A percentile compares a stretch with the other conserved stretches of the same genome.
phyloP scores from a whole-genome alignment of 495 filamentous ascomycete species.

The Aspergillus asperescens region DNA sequence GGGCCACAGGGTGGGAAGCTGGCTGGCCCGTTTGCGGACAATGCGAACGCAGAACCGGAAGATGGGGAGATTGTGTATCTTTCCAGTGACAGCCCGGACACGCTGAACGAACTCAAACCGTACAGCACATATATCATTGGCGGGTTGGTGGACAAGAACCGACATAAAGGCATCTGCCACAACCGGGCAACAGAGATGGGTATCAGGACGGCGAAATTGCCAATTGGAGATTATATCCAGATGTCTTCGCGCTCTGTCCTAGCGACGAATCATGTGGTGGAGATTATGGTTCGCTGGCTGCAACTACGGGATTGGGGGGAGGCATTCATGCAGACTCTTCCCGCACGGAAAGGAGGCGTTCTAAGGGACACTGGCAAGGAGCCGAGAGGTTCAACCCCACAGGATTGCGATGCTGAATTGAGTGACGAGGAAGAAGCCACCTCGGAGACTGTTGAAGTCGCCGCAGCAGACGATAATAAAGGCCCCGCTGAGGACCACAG shows the following conservation, averaged over 20 bases:
- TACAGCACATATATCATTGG: conserved; percentile 91
- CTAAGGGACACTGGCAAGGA: conserved; percentile 31
- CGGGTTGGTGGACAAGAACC: conserved; percentile 89
- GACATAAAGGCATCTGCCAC: conserved; percentile 92
- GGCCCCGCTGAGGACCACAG: background rate
- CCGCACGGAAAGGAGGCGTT: conserved; percentile 72
- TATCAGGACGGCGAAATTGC: conserved; percentile 81
- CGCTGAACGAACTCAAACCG: conserved; percentile 69
- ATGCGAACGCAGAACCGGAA: conserved; percentile 34
- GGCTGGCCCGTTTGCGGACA: conserved; percentile 48
- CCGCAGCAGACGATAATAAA: conserved; percentile 13
- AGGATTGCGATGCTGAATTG: conserved; percentile 17
- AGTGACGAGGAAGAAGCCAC: conserved; percentile 20
- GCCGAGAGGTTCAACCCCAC: conserved; percentile 8
- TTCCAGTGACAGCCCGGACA: conserved; percentile 77
- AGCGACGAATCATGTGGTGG: conserved; percentile 88
- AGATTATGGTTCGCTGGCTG: conserved; percentile 93
- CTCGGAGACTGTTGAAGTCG: conserved; percentile 14
- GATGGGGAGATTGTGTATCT: conserved; percentile 74
- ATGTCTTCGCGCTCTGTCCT: conserved; percentile 81
- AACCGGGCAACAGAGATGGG: conserved; percentile 67
- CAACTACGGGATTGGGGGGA: conserved; percentile 83
- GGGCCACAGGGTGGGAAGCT: conserved; percentile 46
- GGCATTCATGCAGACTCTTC: conserved; percentile 82
- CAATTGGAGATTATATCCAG: conserved; percentile 85